These are phyloP conservation scores for Populus trichocarpa DNA, from an alignment of 441 rosid genomes.

Conservation along the genomic window DNA sequence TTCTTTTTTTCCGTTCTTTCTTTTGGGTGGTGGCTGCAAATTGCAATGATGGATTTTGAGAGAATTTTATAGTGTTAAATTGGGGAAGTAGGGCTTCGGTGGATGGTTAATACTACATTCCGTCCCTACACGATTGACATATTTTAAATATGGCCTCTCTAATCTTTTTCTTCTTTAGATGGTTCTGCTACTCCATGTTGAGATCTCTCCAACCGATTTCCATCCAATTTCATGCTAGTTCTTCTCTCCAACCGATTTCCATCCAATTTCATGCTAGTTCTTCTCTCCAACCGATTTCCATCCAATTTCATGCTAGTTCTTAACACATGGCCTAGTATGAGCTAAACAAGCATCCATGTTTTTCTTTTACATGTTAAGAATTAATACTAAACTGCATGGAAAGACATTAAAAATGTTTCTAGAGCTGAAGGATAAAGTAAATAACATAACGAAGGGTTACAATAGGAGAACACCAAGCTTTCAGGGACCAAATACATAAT, in stretches of 20 bases:
- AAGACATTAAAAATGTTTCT: background rate
- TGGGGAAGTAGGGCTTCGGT: background rate
- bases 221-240: background rate
- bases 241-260: background rate
- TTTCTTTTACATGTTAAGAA: background rate
- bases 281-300: background rate
- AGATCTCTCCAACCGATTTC: background rate
- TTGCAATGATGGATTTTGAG: background rate
- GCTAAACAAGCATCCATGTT: background rate
- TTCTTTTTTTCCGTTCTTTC: background rate
- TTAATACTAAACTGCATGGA: background rate
- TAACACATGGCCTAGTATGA: background rate
- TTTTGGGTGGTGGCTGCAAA: background rate
- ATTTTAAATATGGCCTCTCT: background rate
- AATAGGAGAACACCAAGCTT: background rate
- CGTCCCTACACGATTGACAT: background rate
- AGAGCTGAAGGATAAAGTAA: background rate
- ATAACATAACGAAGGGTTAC: background rate
- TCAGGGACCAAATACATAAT: background rate
- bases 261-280: background rate
- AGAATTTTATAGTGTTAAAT: background rate
- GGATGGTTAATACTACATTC: background rate
- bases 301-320: background rate
- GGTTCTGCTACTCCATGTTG: background rate
- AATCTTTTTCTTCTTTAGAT: too few relatives aligned